These are phyloP conservation scores for Cenchrus fungigraminus DNA, from an alignment of 176 grass and related monocot species.

Conservation along the genomic window DNA sequence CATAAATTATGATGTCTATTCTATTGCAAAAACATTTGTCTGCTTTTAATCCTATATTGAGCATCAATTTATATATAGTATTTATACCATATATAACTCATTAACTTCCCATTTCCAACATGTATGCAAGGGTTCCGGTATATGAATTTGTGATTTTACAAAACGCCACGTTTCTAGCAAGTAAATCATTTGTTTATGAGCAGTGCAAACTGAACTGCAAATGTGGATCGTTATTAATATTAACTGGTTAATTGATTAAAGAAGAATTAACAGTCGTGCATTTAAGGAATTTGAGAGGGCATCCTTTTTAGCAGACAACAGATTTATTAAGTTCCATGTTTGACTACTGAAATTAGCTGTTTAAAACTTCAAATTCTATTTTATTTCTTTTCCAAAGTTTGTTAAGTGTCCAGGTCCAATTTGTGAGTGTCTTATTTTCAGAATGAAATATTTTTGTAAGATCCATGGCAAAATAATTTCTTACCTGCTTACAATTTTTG, in stretches of 20 bases:
- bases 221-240: neutral
- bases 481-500: conserved; percentile 30
- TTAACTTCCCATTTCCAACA: neutral
- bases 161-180: neutral
- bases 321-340: conserved; percentile 1
- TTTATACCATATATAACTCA: neutral
- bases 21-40: neutral
- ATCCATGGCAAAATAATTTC: neutral
- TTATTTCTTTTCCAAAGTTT: neutral
- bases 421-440: neutral
- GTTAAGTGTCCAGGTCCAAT: neutral
- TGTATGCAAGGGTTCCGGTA: neutral
- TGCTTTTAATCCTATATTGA: neutral
- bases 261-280: neutral
- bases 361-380: conserved; percentile 2
- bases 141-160: conserved; percentile 1
- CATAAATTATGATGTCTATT: neutral
- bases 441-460: conserved; percentile 14
- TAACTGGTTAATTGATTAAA: neutral
- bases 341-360: conserved; percentile 8
- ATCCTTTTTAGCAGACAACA: neutral
- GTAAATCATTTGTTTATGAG: conserved; percentile 15
- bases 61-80: conserved; percentile 9
- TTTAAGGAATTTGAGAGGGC: neutral
- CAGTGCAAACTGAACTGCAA: neutral